Percentiles rank a stretch among this genome's conserved stretches.
These are phyloP conservation scores for Rhynchosporium graminicola DNA, from an alignment of 2,329 filamentous ascomycete species.

Conservation along the genomic window DNA sequence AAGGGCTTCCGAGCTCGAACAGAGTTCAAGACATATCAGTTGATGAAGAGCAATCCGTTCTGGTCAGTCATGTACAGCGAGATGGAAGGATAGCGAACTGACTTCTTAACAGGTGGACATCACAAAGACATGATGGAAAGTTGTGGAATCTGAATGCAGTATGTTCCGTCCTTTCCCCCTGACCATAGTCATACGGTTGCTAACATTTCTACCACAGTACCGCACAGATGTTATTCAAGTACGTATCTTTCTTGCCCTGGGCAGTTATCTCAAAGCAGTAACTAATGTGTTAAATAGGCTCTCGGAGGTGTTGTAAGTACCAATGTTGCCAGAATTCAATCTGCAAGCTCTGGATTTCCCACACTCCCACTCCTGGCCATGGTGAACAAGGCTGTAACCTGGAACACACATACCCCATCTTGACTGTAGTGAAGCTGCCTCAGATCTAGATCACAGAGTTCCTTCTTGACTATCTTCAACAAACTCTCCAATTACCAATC, in stretches of 20 bases:
- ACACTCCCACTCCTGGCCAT: too few relatives aligned
- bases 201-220: conserved; percentile 49
- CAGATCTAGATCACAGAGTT: too few relatives aligned
- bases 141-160: conserved; percentile 89
- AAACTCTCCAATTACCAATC: too few relatives aligned
- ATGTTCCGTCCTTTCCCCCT: too few relatives aligned
- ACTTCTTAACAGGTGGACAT: conserved; percentile 77
- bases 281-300: neutral
- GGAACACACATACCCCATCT: too few relatives aligned
- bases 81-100: neutral
- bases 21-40: conserved; percentile 97
- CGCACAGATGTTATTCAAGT: conserved; percentile 91
- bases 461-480: too few relatives aligned
- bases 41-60: conserved; percentile 99
- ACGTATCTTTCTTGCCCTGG: neutral
- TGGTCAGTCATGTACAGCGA: neutral
- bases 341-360: too few relatives aligned
- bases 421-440: too few relatives aligned
- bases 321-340: too few relatives aligned
- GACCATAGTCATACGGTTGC: too few relatives aligned
- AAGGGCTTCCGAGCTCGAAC: conserved; percentile 95
- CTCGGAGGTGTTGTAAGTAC: conserved; percentile 64
- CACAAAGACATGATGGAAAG: conserved; percentile 94
- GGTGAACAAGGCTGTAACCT: too few relatives aligned
- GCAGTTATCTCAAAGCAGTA: too few relatives aligned